These are phyloP conservation scores for Rhynchospora pubera DNA, from an alignment of 176 grass and related monocot species.

Conservation along the genomic window DNA sequence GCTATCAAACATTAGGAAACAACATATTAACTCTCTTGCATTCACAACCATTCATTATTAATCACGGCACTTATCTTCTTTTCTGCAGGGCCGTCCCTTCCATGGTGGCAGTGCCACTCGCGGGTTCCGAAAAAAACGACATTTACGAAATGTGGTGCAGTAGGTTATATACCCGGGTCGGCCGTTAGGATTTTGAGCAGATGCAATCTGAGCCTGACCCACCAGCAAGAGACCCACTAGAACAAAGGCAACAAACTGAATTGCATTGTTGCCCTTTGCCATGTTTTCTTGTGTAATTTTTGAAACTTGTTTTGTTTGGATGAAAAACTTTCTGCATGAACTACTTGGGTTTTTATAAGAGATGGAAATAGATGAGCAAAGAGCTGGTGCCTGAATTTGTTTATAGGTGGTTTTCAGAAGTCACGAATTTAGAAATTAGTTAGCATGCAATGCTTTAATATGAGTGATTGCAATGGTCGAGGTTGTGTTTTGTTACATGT, in stretches of 20 bases:
- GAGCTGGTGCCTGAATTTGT: not conserved
- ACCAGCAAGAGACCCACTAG: not conserved
- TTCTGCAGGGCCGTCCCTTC: not conserved
- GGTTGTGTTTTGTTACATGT: not conserved
- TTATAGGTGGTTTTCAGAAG: not conserved
- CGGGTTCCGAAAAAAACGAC: no score
- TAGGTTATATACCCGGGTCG: rapidly evolving
- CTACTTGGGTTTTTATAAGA: not conserved
- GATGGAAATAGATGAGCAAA: not conserved
- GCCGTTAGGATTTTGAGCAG: not conserved
- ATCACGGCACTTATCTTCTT: not conserved
- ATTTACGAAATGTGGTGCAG: not conserved
- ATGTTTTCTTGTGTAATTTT: not conserved
- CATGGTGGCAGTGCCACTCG: no score
- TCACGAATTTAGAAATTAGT: not conserved
- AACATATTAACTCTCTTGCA: not conserved
- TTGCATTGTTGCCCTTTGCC: not conserved
- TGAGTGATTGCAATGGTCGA: not conserved
- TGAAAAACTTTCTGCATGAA: not conserved
- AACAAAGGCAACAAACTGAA: not conserved
- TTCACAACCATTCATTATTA: not conserved
- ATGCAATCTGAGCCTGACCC: not conserved
- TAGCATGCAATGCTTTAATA: not conserved
- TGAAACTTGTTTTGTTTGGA: not conserved
- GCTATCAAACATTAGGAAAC: no score